A percentile compares a stretch with the other conserved stretches of the same genome.
phyloP scores from a whole-genome alignment of 345 rosid species.

The Corchorus olitorius region DNA sequence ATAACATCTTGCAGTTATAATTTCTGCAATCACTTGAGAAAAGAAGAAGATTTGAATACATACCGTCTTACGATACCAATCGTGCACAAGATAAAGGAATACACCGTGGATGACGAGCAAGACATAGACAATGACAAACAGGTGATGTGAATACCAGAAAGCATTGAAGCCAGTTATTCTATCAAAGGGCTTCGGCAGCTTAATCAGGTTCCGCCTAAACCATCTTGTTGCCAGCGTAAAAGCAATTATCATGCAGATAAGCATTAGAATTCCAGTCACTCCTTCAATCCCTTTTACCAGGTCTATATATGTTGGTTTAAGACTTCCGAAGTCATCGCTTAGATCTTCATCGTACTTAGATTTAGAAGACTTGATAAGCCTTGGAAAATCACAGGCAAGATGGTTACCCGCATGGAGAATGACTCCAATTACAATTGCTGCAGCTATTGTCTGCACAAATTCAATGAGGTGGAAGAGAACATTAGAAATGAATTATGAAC shows the following conservation, averaged over 20 bases:
- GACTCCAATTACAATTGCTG: slow-evolving; percentile 80
- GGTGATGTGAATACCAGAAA: slow-evolving; percentile 97
- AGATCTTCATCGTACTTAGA: slow-evolving; percentile 28
- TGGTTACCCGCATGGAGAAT: slow-evolving; percentile 83
- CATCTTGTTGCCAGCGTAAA: slow-evolving; percentile 80
- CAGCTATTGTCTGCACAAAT: slow-evolving; percentile 77
- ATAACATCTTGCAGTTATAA: not conserved
- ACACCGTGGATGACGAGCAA: slow-evolving; percentile 74
- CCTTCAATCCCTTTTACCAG: slow-evolving; percentile 71
- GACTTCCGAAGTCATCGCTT: slow-evolving; percentile 53
- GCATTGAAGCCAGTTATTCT: slow-evolving; percentile 95
- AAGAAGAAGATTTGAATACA: not conserved
- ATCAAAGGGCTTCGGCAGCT: slow-evolving; percentile 86
- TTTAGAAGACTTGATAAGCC: slow-evolving; percentile 47
- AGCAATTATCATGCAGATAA: slow-evolving; percentile 72
- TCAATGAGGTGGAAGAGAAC: slow-evolving; percentile 5
- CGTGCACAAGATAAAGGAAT: slow-evolving; percentile 67
- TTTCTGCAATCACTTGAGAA: not conserved
- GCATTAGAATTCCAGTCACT: slow-evolving; percentile 80
- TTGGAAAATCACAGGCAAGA: slow-evolving; percentile 89
- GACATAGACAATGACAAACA: slow-evolving; percentile 69
- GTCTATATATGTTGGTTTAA: slow-evolving; percentile 64
- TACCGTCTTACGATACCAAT: slow-evolving; percentile 90
- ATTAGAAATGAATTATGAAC: not conserved
- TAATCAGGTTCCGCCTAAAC: slow-evolving; percentile 73